These are phyloP conservation scores for Linnemannia zychae DNA, from an alignment of 192 early-diverging fungal genomes.

Conservation along the genomic window DNA sequence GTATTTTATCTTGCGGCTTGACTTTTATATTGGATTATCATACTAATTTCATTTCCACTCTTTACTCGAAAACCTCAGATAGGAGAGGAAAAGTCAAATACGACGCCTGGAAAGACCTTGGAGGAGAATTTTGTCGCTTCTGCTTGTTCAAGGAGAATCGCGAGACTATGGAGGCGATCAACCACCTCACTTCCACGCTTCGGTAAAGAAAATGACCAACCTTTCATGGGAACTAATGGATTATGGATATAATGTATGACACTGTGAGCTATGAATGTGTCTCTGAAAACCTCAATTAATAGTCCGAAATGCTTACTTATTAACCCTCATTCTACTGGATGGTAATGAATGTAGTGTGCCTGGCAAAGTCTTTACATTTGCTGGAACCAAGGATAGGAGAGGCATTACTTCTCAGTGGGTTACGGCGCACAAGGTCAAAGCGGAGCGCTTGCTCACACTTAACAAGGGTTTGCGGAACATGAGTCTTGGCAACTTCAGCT, in stretches of 20 bases:
- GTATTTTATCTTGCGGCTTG: too few species aligned
- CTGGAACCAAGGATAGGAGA: slow-evolving; percentile 96
- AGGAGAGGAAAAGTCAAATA: slow-evolving; percentile 38
- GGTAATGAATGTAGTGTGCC: slow-evolving; percentile 54
- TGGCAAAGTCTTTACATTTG: slow-evolving; percentile 78
- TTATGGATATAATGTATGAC: slow-evolving; percentile 4
- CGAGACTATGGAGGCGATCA: slow-evolving; percentile 92
- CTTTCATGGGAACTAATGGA: slow-evolving; percentile 20
- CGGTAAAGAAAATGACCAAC: slow-evolving; percentile 8
- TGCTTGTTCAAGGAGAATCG: slow-evolving; percentile 92
- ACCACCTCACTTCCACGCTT: slow-evolving; percentile 66
- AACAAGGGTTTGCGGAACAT: slow-evolving; percentile 68
- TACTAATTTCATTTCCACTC: too few species aligned
- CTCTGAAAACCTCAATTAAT: not conserved
- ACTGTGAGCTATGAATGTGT: not conserved
- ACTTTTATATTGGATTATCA: too few species aligned
- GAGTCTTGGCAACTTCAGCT: slow-evolving; percentile 83
- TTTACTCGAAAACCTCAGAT: slow-evolving; percentile 35
- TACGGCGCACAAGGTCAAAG: slow-evolving; percentile 73
- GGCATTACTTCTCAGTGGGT: slow-evolving; percentile 90
- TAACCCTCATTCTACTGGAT: not conserved
- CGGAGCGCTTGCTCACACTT: slow-evolving; percentile 67
- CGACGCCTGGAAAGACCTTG: slow-evolving; percentile 65
- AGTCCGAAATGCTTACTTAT: not conserved
- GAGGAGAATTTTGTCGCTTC: slow-evolving; percentile 87